These are phyloP conservation scores for Kuraishia capsulata DNA, from an alignment of 805 yeast genomes.

Conservation along the genomic window DNA sequence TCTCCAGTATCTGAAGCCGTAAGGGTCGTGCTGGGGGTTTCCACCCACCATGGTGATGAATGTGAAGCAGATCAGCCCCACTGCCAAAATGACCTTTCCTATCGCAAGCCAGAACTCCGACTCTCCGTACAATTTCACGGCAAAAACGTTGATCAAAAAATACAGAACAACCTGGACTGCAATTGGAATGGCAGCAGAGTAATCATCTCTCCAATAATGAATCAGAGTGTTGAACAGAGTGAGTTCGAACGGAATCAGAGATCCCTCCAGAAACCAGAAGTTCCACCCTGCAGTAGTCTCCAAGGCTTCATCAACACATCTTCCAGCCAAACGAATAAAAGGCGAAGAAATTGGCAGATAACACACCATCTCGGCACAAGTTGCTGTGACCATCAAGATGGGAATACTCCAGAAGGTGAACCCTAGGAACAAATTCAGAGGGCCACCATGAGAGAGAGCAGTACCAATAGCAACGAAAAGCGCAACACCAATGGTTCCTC, in stretches of 20 bases:
- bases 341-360: slow-evolving; percentile 28
- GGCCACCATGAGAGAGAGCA: slow-evolving; percentile 25
- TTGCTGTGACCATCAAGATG: slow-evolving; percentile 22
- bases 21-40: slow-evolving; percentile 40
- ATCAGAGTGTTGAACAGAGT: slow-evolving; percentile 43
- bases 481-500: slow-evolving; percentile 31
- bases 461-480: slow-evolving; percentile 27
- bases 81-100: slow-evolving; percentile 37
- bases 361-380: slow-evolving; percentile 27
- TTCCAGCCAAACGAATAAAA: slow-evolving; percentile 26
- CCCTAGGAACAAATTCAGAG: slow-evolving; percentile 22
- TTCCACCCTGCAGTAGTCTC: slow-evolving; percentile 26
- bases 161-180: slow-evolving; percentile 32
- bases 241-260: slow-evolving; percentile 39
- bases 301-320: slow-evolving; percentile 27
- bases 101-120: slow-evolving; percentile 36
- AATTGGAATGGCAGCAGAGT: slow-evolving; percentile 37
- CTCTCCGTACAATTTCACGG: slow-evolving; percentile 43
- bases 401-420: slow-evolving; percentile 23
- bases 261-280: slow-evolving; percentile 32
- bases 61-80: slow-evolving; percentile 39
- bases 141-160: slow-evolving; percentile 32
- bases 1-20: slow-evolving; percentile 39
- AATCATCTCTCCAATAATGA: slow-evolving; percentile 42
- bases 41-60: slow-evolving; percentile 50